Percentiles rank a stretch among this genome's conserved stretches.
These are phyloP conservation scores for Erysimum cheiranthoides DNA, from an alignment of 345 rosid genomes.

Conservation along the genomic window DNA sequence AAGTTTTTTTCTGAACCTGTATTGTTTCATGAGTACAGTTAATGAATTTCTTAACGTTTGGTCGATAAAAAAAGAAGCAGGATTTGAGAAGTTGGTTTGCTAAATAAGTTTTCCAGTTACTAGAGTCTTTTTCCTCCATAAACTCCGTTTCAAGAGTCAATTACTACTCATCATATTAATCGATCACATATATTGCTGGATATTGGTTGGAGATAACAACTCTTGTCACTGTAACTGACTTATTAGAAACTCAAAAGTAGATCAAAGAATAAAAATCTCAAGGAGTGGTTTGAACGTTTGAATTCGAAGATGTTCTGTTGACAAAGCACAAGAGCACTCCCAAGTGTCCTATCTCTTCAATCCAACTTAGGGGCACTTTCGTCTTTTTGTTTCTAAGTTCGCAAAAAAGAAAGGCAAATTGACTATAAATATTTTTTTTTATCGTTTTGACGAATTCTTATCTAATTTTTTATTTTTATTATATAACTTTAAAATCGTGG, in stretches of 20 bases:
- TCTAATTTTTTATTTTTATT: too few species aligned
- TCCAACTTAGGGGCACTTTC: neutral
- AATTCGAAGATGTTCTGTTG: neutral
- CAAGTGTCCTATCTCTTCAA: neutral
- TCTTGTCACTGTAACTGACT: neutral
- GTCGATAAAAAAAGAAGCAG: neutral
- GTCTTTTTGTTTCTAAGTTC: neutral
- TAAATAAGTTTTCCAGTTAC: too few species aligned
- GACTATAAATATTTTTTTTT: too few species aligned
- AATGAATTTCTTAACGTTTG: neutral
- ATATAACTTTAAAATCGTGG: neutral
- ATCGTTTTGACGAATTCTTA: conserved; percentile 15
- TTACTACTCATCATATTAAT: too few species aligned
- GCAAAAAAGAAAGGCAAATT: neutral
- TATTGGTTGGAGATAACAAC: too few species aligned
- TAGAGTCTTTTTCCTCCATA: neutral
- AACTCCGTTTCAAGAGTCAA: neutral
- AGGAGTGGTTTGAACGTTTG: neutral
- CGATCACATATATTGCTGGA: neutral
- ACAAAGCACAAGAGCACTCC: too few species aligned
- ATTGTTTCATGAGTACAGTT: conserved; percentile 7
- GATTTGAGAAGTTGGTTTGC: neutral
- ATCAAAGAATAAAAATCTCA: neutral
- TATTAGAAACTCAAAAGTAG: neutral
- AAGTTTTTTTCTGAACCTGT: conserved; percentile 29